phyloP scores from a whole-genome alignment of 192 early-diverging fungal genomes.

The Diversispora epigaea region DNA sequence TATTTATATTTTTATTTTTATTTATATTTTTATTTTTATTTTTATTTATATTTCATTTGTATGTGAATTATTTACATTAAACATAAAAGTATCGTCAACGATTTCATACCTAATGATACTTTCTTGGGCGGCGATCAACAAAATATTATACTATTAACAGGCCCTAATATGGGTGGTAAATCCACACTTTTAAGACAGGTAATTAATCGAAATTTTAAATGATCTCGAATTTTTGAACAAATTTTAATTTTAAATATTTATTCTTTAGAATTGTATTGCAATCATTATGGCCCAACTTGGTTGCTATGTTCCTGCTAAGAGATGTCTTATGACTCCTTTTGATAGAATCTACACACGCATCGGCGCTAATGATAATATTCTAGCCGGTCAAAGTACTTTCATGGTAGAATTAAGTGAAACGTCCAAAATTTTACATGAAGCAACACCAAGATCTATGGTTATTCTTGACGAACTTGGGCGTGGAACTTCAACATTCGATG shows the following conservation, averaged over 20 bases:
- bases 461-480: conserved; percentile 98
- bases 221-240: background rate
- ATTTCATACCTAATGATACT: conserved; percentile 97
- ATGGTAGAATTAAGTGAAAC: conserved; percentile 97
- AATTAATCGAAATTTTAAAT: background rate
- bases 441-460: conserved; percentile 85
- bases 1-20: too few relatives aligned
- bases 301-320: conserved; percentile 86
- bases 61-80: background rate
- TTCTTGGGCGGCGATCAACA: conserved; percentile 63
- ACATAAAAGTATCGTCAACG: conserved; percentile 40
- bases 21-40: too few relatives aligned
- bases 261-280: conserved; percentile 74
- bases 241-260: background rate
- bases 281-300: conserved; percentile 97
- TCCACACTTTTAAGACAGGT: conserved; percentile 92
- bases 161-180: conserved; percentile 99
- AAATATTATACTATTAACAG: conserved; percentile 88
- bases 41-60: conserved; percentile 10
- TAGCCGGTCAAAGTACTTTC: conserved; percentile 94
- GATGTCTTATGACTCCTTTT: conserved; percentile 73
- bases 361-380: conserved; percentile 96
- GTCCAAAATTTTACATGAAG: conserved; percentile 85
- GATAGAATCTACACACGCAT: conserved; percentile 97
- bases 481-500: conserved; percentile 96